Evolutionary conservation across 495 filamentous ascomycete genomes (phyloP).

Genomic region (Hypoxylon intermedium): DNA sequence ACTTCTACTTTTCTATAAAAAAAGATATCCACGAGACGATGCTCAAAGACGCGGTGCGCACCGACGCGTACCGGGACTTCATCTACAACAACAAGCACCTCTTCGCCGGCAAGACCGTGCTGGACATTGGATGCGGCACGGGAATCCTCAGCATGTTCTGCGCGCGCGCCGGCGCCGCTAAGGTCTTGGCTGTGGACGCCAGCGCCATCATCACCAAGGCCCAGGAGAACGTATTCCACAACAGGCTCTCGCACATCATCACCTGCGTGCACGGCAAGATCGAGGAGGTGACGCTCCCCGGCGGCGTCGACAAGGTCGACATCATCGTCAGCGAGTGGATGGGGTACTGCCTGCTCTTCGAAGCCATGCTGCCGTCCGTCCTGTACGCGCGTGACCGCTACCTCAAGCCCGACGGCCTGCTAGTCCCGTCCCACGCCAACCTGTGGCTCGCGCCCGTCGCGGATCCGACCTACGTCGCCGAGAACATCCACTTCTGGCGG

Average conservation of each 20-base stretch:
- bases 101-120: slow-evolving; percentile 96
- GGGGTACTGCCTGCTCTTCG: slow-evolving; percentile 98
- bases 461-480: slow-evolving; percentile 86
- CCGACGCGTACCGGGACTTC: slow-evolving; percentile 92
- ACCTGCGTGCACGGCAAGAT: slow-evolving; percentile 94
- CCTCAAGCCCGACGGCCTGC: slow-evolving; percentile 80
- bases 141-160: slow-evolving; percentile 86
- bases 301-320: slow-evolving; percentile 79
- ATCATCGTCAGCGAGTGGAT: slow-evolving; percentile 99
- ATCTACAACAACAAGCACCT: slow-evolving; percentile 97
- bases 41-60: slow-evolving; percentile 95
- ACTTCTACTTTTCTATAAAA: no score
- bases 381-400: slow-evolving; percentile 93
- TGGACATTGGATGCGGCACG: slow-evolving; percentile 98
- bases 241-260: slow-evolving; percentile 83
- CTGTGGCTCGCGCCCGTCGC: slow-evolving; percentile 89
- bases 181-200: slow-evolving; percentile 96
- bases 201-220: slow-evolving; percentile 97
- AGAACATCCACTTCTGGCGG: slow-evolving; percentile 94
- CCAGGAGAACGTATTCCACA: slow-evolving; percentile 84
- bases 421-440: slow-evolving; percentile 89
- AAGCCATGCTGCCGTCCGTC: slow-evolving; percentile 97
- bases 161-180: slow-evolving; percentile 88
- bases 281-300: slow-evolving; percentile 88
- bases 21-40: slow-evolving; percentile 89